Conservation (phyloP, 306 rosid genomes). For the Quercus alba region DNA sequence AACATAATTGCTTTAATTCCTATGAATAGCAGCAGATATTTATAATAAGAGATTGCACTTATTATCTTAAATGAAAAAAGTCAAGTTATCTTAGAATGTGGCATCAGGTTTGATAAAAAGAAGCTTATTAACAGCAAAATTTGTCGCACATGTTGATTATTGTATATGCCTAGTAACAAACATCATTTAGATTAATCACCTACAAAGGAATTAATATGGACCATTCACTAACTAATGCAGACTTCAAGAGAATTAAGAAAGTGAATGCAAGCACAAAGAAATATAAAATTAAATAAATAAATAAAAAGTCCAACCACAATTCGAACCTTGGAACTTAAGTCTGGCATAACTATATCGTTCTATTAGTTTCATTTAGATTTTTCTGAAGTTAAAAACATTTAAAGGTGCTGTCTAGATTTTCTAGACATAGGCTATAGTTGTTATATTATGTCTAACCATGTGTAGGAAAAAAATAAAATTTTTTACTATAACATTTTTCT, state of each 20-base stretch:
- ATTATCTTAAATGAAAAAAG: neutral
- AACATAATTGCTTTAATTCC: constrained; percentile 93
- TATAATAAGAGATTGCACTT: neutral
- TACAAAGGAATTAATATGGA: neutral
- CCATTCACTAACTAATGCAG: neutral
- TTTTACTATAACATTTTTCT: too few species aligned
- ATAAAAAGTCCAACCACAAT: neutral
- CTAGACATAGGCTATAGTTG: too few species aligned
- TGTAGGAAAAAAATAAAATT: too few species aligned
- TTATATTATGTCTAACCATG: too few species aligned
- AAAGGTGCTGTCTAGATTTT: too few species aligned
- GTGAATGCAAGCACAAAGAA: neutral
- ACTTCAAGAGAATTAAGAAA: neutral
- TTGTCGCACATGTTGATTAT: neutral
- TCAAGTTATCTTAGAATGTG: neutral
- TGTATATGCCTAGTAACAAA: neutral
- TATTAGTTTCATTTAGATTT: too few species aligned
- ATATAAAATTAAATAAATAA: neutral
- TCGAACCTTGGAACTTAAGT: neutral
- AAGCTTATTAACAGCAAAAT: neutral
- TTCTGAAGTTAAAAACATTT: too few species aligned
- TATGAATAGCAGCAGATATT: constrained; percentile 20
- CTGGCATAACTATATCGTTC: too few species aligned
- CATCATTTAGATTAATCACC: neutral
- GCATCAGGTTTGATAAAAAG: neutral